Conservation (phyloP, 2,329 filamentous ascomycete species). For the Exutisphaerella laricina region DNA sequence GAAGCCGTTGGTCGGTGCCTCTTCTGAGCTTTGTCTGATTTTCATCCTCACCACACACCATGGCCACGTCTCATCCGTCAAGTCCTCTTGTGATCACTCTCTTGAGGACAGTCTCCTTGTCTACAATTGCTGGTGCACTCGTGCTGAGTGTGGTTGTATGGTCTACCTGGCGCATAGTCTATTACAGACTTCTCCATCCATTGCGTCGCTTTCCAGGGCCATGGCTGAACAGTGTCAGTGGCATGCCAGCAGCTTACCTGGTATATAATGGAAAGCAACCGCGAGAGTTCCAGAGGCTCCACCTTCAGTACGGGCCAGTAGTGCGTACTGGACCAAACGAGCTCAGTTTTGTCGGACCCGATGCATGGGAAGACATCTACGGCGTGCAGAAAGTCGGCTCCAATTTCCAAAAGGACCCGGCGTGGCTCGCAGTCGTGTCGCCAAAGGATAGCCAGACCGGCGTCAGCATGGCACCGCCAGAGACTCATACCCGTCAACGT, state of each 20-base stretch:
- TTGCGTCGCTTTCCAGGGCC: neutral
- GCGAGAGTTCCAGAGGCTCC: conserved; percentile 19
- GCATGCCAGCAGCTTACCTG: conserved; percentile 3
- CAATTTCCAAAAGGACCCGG: conserved; percentile 1
- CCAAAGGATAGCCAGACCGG: conserved; percentile 1
- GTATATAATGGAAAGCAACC: conserved; percentile 1
- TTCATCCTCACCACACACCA: too few relatives aligned
- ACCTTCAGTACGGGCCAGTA: conserved; percentile 31
- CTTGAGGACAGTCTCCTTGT: neutral
- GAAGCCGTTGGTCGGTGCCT: neutral
- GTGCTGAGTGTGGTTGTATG: neutral
- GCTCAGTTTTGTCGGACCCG: conserved; percentile 3
- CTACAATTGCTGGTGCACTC: neutral
- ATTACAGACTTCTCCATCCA: neutral
- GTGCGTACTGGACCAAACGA: conserved; percentile 7
- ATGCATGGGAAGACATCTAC: conserved; percentile 9
- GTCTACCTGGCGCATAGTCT: neutral
- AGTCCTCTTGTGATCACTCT: neutral
- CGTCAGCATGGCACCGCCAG: conserved; percentile 3
- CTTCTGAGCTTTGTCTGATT: too few relatives aligned
- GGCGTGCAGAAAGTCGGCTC: conserved; percentile 2
- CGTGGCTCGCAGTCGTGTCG: neutral
- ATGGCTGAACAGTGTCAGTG: neutral
- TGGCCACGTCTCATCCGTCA: too few relatives aligned
- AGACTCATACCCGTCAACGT: conserved; percentile 1